Conservation (phyloP, 768 basidiomycete genomes). For the Coprinellus aureogranulatus region DNA sequence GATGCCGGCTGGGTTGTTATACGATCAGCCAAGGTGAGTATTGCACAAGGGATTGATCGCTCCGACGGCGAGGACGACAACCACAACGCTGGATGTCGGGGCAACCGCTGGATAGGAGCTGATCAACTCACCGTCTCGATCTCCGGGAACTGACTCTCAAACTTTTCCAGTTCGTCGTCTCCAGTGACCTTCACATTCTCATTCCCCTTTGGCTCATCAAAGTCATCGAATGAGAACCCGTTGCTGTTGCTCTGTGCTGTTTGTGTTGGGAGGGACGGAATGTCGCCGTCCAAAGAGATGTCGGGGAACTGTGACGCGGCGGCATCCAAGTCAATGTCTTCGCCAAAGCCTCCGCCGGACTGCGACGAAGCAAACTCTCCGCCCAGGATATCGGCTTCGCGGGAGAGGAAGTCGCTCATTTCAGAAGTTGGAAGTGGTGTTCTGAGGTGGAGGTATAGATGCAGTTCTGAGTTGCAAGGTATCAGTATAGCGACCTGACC, state of each 20-base stretch:
- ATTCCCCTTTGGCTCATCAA: constrained; percentile 44
- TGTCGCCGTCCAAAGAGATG: constrained; percentile 69
- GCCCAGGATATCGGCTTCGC: constrained; percentile 24
- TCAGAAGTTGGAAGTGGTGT: constrained; percentile 11
- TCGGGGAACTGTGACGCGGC: constrained; percentile 86
- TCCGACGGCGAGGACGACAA: no score
- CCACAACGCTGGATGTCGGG: no score
- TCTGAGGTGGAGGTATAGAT: neutral
- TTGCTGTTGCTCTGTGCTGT: constrained; percentile 27
- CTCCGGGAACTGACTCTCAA: constrained; percentile 83
- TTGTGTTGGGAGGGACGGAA: constrained; percentile 33
- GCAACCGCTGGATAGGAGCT: neutral
- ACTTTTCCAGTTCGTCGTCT: constrained; percentile 81
- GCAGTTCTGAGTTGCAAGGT: no score
- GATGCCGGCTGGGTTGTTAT: constrained; percentile 35
- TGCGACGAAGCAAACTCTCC: constrained; percentile 26
- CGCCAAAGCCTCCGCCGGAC: constrained; percentile 29
- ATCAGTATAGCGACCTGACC: no score
- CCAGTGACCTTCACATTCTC: constrained; percentile 74
- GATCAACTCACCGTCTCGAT: constrained; percentile 48
- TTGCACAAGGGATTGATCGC: no score
- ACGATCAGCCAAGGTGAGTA: no score
- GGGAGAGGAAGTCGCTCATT: constrained; percentile 42
- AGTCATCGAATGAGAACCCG: constrained; percentile 67
- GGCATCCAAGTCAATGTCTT: constrained; percentile 76